Percentiles rank a stretch among this genome's conserved stretches.
phyloP scores from a whole-genome alignment of 371 early-diverging fungal species.

The Syncephalis fuscata region DNA sequence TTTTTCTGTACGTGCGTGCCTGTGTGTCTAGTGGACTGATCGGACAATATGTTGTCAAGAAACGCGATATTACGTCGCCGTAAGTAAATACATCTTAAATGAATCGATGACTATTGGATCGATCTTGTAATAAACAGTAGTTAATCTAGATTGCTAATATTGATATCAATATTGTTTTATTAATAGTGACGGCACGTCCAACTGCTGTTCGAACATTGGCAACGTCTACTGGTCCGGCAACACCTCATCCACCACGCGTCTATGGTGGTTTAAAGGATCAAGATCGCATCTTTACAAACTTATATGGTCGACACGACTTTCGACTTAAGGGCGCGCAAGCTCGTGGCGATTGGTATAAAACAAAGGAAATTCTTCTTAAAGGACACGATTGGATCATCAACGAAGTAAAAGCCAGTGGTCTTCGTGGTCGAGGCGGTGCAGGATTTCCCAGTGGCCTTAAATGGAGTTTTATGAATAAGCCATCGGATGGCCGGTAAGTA shows the following conservation, averaged over 20 bases:
- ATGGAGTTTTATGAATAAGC: conserved; percentile 98
- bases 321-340: conserved; percentile 73
- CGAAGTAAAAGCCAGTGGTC: conserved; percentile 90
- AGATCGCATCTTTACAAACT: conserved; percentile 95
- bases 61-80: no score
- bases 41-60: no score
- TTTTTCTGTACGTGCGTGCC: no score
- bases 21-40: no score
- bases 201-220: no score
- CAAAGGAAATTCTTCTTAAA: conserved; percentile 91
- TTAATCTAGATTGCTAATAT: no score
- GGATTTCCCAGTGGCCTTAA: conserved; percentile 96
- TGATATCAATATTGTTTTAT: no score
- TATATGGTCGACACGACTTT: conserved; percentile 86
- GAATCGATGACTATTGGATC: no score
- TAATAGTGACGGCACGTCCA: no score
- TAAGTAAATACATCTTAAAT: no score
- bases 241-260: conserved; percentile 10
- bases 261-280: conserved; percentile 72
- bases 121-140: no score
- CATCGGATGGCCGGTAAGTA: conserved; percentile 15
- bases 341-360: conserved; percentile 98
- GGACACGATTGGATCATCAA: conserved; percentile 94
- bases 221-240: no score
- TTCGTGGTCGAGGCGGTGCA: conserved; percentile 96